Evolutionary conservation across 192 early-diverging fungal genomes (phyloP).

Genomic region (Podila minutissima): DNA sequence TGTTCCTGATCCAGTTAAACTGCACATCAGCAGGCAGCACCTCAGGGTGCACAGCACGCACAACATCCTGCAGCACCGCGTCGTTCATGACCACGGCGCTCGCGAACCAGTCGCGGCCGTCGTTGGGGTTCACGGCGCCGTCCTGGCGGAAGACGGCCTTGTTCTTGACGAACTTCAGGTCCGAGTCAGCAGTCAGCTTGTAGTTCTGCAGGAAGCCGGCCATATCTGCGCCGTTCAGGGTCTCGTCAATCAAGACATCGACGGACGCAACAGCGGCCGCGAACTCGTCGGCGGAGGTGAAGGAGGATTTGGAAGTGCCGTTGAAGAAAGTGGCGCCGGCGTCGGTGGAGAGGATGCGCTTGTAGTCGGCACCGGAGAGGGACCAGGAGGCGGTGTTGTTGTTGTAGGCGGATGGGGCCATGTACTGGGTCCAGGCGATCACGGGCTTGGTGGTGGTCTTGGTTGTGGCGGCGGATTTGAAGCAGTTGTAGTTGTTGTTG

Average conservation of each 20-base stretch:
- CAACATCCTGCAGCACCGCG: constrained; percentile 74
- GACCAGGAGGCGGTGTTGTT: constrained; percentile 77
- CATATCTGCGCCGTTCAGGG: constrained; percentile 56
- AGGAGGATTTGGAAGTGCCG: constrained; percentile 41
- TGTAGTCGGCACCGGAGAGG: constrained; percentile 66
- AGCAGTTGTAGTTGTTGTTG: constrained; percentile 66
- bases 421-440: constrained; percentile 73
- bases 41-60: constrained; percentile 69
- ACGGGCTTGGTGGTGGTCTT: constrained; percentile 45
- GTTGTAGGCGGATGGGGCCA: constrained; percentile 67
- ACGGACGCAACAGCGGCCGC: constrained; percentile 62
- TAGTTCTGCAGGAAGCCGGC: constrained; percentile 65
- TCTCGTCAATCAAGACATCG: constrained; percentile 79
- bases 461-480: constrained; percentile 49
- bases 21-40: constrained; percentile 57
- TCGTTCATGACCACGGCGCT: constrained; percentile 72
- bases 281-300: constrained; percentile 57
- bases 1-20: constrained; percentile 75
- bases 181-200: constrained; percentile 47
- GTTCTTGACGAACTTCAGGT: constrained; percentile 73
- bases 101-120: constrained; percentile 79
- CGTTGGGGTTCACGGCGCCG: constrained; percentile 65
- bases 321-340: constrained; percentile 73
- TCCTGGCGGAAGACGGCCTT: constrained; percentile 72
- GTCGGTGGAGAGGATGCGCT: constrained; percentile 67